A percentile compares a stretch with the other conserved stretches of the same genome.
These are phyloP conservation scores for Globisporangium iwayamae DNA, from an alignment of 352 stramenopile species.

Conservation along the genomic window DNA sequence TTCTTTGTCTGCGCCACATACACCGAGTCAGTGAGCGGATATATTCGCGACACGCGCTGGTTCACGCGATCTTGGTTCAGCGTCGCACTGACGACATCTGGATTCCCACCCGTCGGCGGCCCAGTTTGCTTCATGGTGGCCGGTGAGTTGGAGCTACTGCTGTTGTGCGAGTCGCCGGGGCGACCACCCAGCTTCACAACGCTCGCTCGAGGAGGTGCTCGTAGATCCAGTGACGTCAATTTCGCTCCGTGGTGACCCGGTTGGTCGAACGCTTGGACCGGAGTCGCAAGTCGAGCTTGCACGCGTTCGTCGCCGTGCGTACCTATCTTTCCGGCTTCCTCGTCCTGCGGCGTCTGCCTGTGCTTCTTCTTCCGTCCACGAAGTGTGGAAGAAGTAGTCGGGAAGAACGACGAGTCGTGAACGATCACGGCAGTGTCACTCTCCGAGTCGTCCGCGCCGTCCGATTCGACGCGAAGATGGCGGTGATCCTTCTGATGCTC, in stretches of 20 bases:
- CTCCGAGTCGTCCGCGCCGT: constrained; percentile 15
- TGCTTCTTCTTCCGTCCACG: constrained; percentile 30
- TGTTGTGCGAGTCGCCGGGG: constrained; percentile 5
- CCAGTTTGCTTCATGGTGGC: not conserved
- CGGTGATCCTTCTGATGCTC: not conserved
- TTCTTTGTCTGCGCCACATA: constrained; percentile 70
- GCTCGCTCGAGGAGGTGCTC: constrained; percentile 3
- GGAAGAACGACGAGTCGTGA: constrained; percentile 4
- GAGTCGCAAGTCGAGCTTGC: constrained; percentile 14
- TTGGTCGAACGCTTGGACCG: constrained; percentile 12
- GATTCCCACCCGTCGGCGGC: not conserved
- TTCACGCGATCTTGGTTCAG: constrained; percentile 62
- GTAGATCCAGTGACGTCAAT: not conserved
- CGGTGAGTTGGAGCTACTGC: not conserved
- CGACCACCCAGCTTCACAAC: constrained; percentile 1
- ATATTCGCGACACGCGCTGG: constrained; percentile 71
- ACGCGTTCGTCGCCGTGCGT: constrained; percentile 33
- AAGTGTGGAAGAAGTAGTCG: constrained; percentile 16
- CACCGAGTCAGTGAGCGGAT: constrained; percentile 67
- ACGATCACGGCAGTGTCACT: constrained; percentile 19
- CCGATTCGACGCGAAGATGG: not conserved
- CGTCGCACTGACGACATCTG: constrained; percentile 20
- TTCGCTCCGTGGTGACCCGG: constrained; percentile 1
- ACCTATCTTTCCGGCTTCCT: constrained; percentile 26
- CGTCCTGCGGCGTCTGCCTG: constrained; percentile 15